Percentiles rank a stretch among this genome's conserved stretches.
phyloP scores from a whole-genome alignment of 345 rosid species.

The Eucalyptus lansdowneana region DNA sequence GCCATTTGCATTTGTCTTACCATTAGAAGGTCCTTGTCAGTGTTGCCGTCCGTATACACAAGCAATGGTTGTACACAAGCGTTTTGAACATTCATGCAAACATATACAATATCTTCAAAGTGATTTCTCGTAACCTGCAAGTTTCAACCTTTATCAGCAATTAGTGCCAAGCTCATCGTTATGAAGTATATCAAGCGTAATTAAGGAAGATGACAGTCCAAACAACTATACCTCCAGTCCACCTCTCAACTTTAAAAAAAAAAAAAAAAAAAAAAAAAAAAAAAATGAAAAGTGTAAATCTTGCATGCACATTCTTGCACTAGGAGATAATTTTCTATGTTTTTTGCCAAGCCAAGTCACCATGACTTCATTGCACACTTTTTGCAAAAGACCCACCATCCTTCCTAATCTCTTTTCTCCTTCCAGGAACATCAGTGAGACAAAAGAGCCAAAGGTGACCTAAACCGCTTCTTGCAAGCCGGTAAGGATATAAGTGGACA shows the following conservation, averaged over 20 bases:
- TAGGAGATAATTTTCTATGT: neutral
- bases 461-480: neutral
- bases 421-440: neutral
- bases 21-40: slow-evolving; percentile 49
- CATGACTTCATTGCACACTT: neutral
- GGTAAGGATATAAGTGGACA: neutral
- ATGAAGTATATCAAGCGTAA: neutral
- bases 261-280: neutral
- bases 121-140: slow-evolving; percentile 52
- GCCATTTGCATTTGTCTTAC: slow-evolving; percentile 23
- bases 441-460: neutral
- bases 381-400: neutral
- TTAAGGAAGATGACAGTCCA: neutral
- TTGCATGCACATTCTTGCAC: neutral
- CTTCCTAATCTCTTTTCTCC: neutral
- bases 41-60: slow-evolving; percentile 58
- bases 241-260: neutral
- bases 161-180: neutral
- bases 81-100: slow-evolving; percentile 20
- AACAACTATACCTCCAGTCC: neutral
- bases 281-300: neutral
- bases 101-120: slow-evolving; percentile 62
- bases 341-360: neutral
- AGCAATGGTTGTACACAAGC: slow-evolving; percentile 28
- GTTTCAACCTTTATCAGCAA: neutral